Evolutionary conservation across 1,284 basidiomycete genomes (phyloP).

Genomic region (Omphalotus olearius): DNA sequence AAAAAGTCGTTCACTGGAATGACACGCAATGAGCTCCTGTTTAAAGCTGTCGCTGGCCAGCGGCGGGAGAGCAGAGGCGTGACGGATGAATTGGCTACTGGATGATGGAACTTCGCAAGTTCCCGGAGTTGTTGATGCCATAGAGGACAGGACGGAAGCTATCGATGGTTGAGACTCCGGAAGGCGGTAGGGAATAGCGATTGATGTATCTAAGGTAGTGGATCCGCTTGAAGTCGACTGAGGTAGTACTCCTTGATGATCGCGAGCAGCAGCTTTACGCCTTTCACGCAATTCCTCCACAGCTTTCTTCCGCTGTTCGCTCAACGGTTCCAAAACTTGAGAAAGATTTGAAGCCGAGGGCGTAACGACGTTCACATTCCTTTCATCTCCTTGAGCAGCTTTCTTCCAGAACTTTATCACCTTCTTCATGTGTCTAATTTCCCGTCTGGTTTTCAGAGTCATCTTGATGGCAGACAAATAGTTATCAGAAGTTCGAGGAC

Average conservation of each 20-base stretch:
- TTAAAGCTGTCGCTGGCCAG: constrained; percentile 22
- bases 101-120: neutral
- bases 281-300: constrained; percentile 7
- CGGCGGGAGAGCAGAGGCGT: constrained; percentile 13
- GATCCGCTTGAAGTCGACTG: neutral
- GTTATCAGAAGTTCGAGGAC: constrained; percentile 30
- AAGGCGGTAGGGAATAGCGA: constrained; percentile 2
- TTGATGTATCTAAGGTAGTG: neutral
- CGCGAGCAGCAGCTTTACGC: constrained; percentile 1
- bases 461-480: constrained; percentile 37
- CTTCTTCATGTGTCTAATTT: constrained; percentile 30
- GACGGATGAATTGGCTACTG: neutral
- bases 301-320: constrained; percentile 8
- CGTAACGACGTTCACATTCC: constrained; percentile 26
- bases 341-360: constrained; percentile 37
- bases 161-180: constrained; percentile 7
- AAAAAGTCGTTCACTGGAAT: constrained; percentile 10
- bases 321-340: constrained; percentile 23
- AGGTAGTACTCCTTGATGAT: neutral
- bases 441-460: constrained; percentile 31
- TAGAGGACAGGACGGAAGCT: constrained; percentile 1
- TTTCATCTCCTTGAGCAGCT: constrained; percentile 27
- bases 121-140: neutral
- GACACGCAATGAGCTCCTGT: constrained; percentile 16
- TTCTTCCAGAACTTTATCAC: constrained; percentile 36